Base-by-base conservation (phyloP, 306 rosid species). In the Casuarina glauca region DNA sequence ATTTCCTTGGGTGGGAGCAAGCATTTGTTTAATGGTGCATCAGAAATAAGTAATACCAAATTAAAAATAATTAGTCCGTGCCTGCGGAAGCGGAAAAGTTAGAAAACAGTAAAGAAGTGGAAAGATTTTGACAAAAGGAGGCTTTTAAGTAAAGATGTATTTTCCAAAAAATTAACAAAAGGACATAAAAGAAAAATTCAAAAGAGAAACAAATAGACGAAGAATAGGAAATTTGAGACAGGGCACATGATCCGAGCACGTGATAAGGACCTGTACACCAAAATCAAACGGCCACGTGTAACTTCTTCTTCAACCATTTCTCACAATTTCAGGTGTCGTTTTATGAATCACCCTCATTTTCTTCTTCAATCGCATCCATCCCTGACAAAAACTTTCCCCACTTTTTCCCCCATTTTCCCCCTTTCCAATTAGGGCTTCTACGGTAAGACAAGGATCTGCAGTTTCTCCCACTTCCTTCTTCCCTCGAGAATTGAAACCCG, bases 361-460 rank as follows among this genome's bases (percentile, higher is more conserved):
- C 79, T 83, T 81, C 85, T 76, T 79, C 75, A 85, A 69, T 80
- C 84, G 88, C 76, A 80, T 82, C 88, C 82, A 89, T 89, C 87
- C 76, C 81, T 73, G 74, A 61, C 50, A 67, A 69, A 52, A 81
- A 72, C 74, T 78, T 44, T 69, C 81, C 66, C 38, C 55, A 16
- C n/a, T 55, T 35, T 44, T 53, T 68, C 74, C 26, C 8, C 62
- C 52, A 19, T 62, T 66, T 43, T 12, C 77, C 64, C 76, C 61
- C 46, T 74, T 64, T 26, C 70, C 80, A 76, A 79, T 80, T 85
- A 75, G 84, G 71, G 42, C 13, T 50, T 57, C 10, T 52, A 32
- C 76, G 38, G 17, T 67, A 19, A 26, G 43, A 15, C 63, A 53
- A 68, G 70, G 91, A 87, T 88, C 90, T 85, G 81, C 87, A 86